A percentile compares a stretch with the other conserved stretches of the same genome.
phyloP scores from a whole-genome alignment of 352 stramenopile species.

The Phytophthora hybrid region DNA sequence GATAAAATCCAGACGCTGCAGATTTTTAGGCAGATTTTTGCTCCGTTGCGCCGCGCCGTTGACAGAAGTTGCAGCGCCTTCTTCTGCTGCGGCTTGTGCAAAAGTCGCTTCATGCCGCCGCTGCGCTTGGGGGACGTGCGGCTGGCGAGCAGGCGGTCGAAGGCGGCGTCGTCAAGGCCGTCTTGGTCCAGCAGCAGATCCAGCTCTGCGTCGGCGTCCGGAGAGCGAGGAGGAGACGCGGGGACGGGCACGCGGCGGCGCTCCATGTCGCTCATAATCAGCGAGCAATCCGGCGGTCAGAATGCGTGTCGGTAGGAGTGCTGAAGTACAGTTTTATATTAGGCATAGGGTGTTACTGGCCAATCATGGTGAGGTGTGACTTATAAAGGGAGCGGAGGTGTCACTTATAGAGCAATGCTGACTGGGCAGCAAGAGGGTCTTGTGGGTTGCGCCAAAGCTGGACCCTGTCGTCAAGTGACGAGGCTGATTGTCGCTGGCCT shows the following conservation, averaged over 20 bases:
- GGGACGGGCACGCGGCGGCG: conserved; percentile 17
- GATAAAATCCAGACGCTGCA: conserved; percentile 46
- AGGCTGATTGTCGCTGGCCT: neutral
- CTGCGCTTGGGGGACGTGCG: conserved; percentile 15
- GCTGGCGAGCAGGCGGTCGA: conserved; percentile 27
- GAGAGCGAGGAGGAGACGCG: conserved; percentile 24
- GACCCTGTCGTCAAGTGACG: neutral
- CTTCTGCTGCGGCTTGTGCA: conserved; percentile 37
- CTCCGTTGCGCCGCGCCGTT: conserved; percentile 20
- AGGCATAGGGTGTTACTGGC: neutral
- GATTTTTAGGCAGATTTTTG: conserved; percentile 21
- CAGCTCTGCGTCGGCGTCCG: conserved; percentile 27
- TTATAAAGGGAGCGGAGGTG: neutral
- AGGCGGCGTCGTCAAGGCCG: conserved; percentile 30
- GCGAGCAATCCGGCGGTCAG: conserved; percentile 16
- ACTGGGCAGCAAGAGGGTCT: too few species aligned
- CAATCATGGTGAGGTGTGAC: neutral
- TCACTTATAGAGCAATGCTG: too few species aligned
- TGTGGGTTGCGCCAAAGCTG: too few species aligned
- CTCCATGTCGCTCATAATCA: conserved; percentile 51
- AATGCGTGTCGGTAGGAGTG: neutral
- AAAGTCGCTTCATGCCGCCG: conserved; percentile 19
- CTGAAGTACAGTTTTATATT: neutral
- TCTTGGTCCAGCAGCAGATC: conserved; percentile 32
- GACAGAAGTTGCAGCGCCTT: conserved; percentile 35